Evolutionary conservation across 352 stramenopile species (phyloP).

Genomic region (Globisporangium middletonii): DNA sequence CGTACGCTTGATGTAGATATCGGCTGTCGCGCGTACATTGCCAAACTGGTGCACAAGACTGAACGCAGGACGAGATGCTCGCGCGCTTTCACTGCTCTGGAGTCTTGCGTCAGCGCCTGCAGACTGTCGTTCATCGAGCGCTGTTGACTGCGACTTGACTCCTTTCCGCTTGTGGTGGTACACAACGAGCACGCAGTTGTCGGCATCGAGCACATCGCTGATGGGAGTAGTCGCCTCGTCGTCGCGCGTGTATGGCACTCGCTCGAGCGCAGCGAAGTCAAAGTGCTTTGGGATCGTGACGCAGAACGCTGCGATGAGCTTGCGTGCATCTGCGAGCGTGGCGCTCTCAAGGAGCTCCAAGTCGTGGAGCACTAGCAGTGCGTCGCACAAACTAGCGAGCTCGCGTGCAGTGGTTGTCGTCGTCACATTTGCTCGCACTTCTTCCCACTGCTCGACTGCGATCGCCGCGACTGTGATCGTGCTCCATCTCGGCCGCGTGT

Average conservation of each 20-base stretch:
- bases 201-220: neutral
- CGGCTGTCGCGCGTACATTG: neutral
- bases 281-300: slow-evolving; percentile 15
- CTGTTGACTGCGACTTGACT: too few species aligned
- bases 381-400: neutral
- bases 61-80: neutral
- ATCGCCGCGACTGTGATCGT: slow-evolving; percentile 1
- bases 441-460: too few species aligned
- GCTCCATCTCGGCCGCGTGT: neutral
- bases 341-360: slow-evolving; percentile 20
- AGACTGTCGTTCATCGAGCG: too few species aligned
- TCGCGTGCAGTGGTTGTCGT: too few species aligned
- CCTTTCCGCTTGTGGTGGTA: neutral
- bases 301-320: slow-evolving; percentile 23
- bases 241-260: neutral
- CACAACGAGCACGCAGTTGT: neutral
- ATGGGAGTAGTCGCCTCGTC: neutral
- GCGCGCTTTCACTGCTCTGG: too few species aligned
- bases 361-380: neutral
- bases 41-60: slow-evolving; percentile 6
- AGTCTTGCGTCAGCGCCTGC: too few species aligned
- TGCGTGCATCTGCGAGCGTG: slow-evolving; percentile 22
- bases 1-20: neutral
- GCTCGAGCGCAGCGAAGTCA: slow-evolving; percentile 11
- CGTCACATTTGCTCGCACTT: too few species aligned